Evolutionary conservation across 2,329 filamentous ascomycete species (phyloP), one percentile per base, ranked within the genome.

Genomic region (Phyllosticta citrichinensis): DNA sequence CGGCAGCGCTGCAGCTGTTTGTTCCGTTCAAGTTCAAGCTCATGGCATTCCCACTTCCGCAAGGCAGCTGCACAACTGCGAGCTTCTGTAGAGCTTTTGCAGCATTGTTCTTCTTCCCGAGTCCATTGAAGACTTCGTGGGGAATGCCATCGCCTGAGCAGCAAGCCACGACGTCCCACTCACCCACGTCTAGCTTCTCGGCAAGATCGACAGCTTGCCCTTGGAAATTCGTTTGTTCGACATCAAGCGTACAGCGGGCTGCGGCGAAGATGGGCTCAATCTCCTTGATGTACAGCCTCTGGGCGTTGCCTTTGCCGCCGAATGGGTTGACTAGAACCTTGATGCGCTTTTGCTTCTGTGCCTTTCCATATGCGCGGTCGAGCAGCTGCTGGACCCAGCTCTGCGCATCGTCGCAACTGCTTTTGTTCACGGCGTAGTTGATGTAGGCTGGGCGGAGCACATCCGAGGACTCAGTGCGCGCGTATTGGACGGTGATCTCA

Each of bases 41-140:
- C 85, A 97, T 88, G 22, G 90, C 94, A 73, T 99, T 99, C 5
- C 94, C 94, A 56, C 89, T 94, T 14, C 94, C 94, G 70, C 92
- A 96, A 1, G 94, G 94, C 40, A 99, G 81, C 69, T 96, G 90
- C 22, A 86, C 87, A 1, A 99, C 85, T 0, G 94, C 89, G 14
- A 97, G 76, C 68, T 87, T 88, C 22, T 80, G 77, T 63, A 99
- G 76, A 0, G 93, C 94, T 60, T 81, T 81, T 33, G 80, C 79
- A 20, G 91, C 91, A 74, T 97, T 89, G 4, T 81, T 70, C 50
- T 91, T 86, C 74, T 85, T 87, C 14, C 84, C 91, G 33, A 99
- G 77, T 0, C 94, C 94, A 70, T 99, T 97, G 78, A 97, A 96
- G 9, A 96, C 88, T 74, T 99, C 94, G 71, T 96, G 88, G 0